Evolutionary conservation across 2,329 filamentous ascomycete species (phyloP).

Genomic region (Chaetomiaceae sp.): DNA sequence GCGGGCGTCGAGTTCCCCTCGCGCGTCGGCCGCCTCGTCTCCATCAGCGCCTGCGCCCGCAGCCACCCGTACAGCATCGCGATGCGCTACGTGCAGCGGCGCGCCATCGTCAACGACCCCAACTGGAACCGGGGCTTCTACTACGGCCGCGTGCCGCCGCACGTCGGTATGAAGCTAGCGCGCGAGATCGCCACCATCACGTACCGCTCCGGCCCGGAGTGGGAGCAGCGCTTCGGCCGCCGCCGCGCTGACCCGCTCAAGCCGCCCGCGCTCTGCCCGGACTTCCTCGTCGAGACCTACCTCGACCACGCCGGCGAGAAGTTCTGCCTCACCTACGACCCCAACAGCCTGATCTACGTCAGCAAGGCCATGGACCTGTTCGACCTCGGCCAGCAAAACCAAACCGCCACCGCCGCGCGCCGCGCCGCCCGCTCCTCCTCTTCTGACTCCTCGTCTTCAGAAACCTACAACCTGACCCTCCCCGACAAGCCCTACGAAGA

Average conservation of each 20-base stretch:
- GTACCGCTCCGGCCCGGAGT: constrained; percentile 92
- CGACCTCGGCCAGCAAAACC: constrained; percentile 71
- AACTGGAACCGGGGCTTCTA: constrained; percentile 96
- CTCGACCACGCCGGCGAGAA: constrained; percentile 97
- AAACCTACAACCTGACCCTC: constrained; percentile 71
- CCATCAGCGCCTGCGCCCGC: constrained; percentile 86
- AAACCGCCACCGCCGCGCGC: constrained; percentile 55
- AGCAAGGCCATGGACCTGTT: constrained; percentile 99
- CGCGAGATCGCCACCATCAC: constrained; percentile 97
- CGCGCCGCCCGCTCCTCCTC: constrained; percentile 43
- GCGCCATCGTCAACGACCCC: constrained; percentile 98
- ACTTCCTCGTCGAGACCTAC: constrained; percentile 97
- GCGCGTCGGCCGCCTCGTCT: constrained; percentile 74
- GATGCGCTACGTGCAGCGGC: constrained; percentile 95
- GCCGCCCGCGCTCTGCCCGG: constrained; percentile 88
- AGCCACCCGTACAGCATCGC: constrained; percentile 98
- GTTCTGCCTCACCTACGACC: constrained; percentile 93
- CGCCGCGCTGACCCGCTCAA: constrained; percentile 78
- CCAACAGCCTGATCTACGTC: constrained; percentile 91
- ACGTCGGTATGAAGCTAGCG: constrained; percentile 95
- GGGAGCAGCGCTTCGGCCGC: constrained; percentile 90
- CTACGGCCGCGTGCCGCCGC: constrained; percentile 80
- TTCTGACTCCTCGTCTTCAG: constrained; percentile 23
- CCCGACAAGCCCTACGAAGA: constrained; percentile 83
- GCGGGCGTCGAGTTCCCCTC: constrained; percentile 78